Evolutionary conservation across 805 yeast species (phyloP).

Genomic region (Kluyveromyces aestuarii): DNA sequence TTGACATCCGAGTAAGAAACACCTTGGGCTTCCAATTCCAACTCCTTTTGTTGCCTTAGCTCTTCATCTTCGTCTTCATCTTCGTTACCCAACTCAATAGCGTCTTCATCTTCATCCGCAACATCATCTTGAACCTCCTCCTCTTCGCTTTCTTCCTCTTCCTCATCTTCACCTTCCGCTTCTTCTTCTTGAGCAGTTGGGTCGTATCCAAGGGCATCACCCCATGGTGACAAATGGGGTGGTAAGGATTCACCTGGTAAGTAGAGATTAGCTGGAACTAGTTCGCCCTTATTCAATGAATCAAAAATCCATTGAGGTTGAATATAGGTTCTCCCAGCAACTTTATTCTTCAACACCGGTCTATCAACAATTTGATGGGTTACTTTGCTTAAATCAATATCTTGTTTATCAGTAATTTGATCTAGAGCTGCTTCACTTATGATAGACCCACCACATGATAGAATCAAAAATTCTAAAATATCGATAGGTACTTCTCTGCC

Average conservation of each 20-base stretch:
- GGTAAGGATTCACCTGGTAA: slow-evolving; percentile 94
- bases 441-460: slow-evolving; percentile 78
- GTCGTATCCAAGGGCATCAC: slow-evolving; percentile 85
- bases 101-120: slow-evolving; percentile 45
- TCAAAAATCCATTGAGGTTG: slow-evolving; percentile 99
- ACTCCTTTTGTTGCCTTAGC: slow-evolving; percentile 61
- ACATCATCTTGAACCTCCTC: slow-evolving; percentile 46
- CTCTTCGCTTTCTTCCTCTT: slow-evolving; percentile 38
- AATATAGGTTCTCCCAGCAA: slow-evolving; percentile 84
- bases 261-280: slow-evolving; percentile 71
- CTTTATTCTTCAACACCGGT: slow-evolving; percentile 67
- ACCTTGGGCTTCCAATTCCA: slow-evolving; percentile 87
- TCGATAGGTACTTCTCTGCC: slow-evolving; percentile 96
- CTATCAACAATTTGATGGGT: slow-evolving; percentile 95
- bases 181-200: slow-evolving; percentile 50
- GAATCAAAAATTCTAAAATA: slow-evolving; percentile 75
- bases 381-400: slow-evolving; percentile 53
- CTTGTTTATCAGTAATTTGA: slow-evolving; percentile 40
- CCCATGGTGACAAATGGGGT: slow-evolving; percentile 98
- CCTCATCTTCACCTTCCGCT: slow-evolving; percentile 35
- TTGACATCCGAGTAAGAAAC: slow-evolving; percentile 58
- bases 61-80: slow-evolving; percentile 48
- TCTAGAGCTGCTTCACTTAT: slow-evolving; percentile 85
- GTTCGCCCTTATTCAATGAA: slow-evolving; percentile 65
- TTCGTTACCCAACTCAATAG: slow-evolving; percentile 27